Evolutionary conservation across 1,139 yeast genomes (phyloP).

Genomic region (Yamadazyma jaroonii): DNA sequence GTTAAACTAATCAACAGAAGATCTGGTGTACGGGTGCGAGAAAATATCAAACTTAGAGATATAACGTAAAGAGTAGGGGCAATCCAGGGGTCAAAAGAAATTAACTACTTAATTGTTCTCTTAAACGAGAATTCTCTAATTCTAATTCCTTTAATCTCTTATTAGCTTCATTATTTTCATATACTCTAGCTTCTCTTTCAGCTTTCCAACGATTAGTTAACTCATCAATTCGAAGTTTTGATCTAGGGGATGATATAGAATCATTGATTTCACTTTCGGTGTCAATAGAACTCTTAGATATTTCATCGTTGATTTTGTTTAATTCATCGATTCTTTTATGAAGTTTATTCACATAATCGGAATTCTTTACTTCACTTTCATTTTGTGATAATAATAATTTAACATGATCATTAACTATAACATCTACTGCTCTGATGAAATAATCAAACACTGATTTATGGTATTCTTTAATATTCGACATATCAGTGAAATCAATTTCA

Average conservation of each 20-base stretch:
- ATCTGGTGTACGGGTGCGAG: no score
- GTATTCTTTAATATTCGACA: constrained; percentile 38
- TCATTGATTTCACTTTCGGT: constrained; percentile 6
- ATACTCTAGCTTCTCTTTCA: constrained; percentile 66
- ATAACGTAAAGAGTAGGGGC: no score
- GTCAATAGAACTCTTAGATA: constrained; percentile 15
- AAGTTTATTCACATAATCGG: constrained; percentile 26
- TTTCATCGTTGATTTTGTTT: constrained; percentile 22
- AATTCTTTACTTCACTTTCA: constrained; percentile 18
- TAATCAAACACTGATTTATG: constrained; percentile 56
- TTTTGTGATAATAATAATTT: constrained; percentile 38
- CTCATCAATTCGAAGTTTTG: constrained; percentile 56
- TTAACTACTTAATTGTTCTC: constrained; percentile 9
- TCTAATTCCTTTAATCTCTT: constrained; percentile 53
- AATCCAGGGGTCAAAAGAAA: no score
- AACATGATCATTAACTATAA: constrained; percentile 56
- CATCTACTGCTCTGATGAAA: constrained; percentile 56
- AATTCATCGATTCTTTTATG: constrained; percentile 32
- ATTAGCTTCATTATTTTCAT: constrained; percentile 56
- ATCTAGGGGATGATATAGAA: constrained; percentile 26
- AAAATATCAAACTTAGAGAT: no score
- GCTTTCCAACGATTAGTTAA: constrained; percentile 63
- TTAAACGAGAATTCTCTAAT: constrained; percentile 46
- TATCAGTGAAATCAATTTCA: constrained; percentile 19
- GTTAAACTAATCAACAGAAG: no score